Base-by-base conservation (phyloP, 2,329 filamentous ascomycete species). In the Paracoccidioides brasiliensis region DNA sequence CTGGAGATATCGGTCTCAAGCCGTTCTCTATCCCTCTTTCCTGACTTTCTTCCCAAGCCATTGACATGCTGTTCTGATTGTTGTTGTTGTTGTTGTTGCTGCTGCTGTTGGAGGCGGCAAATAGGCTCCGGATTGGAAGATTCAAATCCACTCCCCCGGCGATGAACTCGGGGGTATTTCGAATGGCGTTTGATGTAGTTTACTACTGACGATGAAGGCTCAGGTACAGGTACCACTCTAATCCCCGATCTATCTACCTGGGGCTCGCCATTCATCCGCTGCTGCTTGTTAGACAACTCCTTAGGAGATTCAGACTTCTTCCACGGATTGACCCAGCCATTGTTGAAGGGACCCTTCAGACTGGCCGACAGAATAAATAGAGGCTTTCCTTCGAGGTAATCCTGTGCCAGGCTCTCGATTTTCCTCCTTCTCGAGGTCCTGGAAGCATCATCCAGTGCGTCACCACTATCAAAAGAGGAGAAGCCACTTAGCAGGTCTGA, bases 281-380 rank as follows among this genome's bases (percentile, higher is more conserved):
- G 46, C 32, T 49, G 22, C 22, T 22, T 22, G 22, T 22, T 49
- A 6, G 32, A 37, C n/a, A 10, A 37, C 14, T 28, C 32, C 4
- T 8, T 15, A 35, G 10, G n/a, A 12, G 8, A 22, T 40, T 33
- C 10, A 8, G 8, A 37, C n/a, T 28, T 33, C 38, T 58, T 66
- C 75, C 75, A 77, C 2, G 74, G 75, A 60, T 77, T 77, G 4
- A 61, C 59, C 75, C 75, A 78, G 32, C 62, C 67, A 30, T 67
- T 57, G 4, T 72, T 67, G 37, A 78, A 73, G 1, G 74, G 74
- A 0, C 75, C 75, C 45, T 65, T 69, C 22, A 78, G 64, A 7
- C 68, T 68, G 10, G 75, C 74, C 5, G 70, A 74, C 9, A 73
- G 62, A 46, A 78, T 76, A 55, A 74, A 76, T 8, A 74, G 62